Percentiles rank a stretch among this genome's conserved stretches.
Conservation (phyloP, 305 asterid species). For the Lippia alba region DNA sequence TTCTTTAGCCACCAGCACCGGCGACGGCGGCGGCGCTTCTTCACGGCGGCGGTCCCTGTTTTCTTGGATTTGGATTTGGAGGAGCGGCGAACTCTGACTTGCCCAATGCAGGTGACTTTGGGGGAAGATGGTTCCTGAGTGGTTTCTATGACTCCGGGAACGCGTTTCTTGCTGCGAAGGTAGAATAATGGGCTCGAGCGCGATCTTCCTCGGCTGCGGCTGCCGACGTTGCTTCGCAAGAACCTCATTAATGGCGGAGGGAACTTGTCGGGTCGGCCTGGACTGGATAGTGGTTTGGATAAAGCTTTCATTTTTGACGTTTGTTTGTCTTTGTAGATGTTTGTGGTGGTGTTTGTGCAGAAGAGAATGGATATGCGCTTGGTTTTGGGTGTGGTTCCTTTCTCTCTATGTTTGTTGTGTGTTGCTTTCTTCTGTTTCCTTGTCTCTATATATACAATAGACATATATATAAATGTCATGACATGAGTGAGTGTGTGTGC, state of each 20-base stretch:
- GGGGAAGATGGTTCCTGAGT: slow-evolving; percentile 88
- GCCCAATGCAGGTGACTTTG: slow-evolving; percentile 94
- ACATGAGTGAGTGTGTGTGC: background rate
- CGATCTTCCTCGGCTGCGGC: slow-evolving; percentile 78
- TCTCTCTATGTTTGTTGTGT: slow-evolving; percentile 16
- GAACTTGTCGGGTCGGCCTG: slow-evolving; percentile 71
- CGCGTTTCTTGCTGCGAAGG: slow-evolving; percentile 47
- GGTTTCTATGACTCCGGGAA: slow-evolving; percentile 37
- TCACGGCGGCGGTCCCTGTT: slow-evolving; percentile 15
- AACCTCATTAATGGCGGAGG: slow-evolving; percentile 90
- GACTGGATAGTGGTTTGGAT: slow-evolving; percentile 79
- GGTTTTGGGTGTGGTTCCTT: background rate
- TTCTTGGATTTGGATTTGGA: slow-evolving; percentile 46
- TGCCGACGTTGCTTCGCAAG: slow-evolving; percentile 68
- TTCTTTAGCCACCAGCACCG: slow-evolving; percentile 39
- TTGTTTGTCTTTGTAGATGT: background rate
- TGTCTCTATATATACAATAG: background rate
- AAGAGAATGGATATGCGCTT: background rate
- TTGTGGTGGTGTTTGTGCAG: background rate
- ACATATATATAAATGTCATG: no score
- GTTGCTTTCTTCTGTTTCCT: slow-evolving; percentile 12
- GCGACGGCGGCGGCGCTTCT: slow-evolving; percentile 28
- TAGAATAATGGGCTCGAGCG: slow-evolving; percentile 78
- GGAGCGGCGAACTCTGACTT: slow-evolving; percentile 74
- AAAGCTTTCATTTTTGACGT: slow-evolving; percentile 48